Percentiles rank a stretch among this genome's conserved stretches.
phyloP scores from a whole-genome alignment of 306 rosid species.

The Dalbergia cultrata region DNA sequence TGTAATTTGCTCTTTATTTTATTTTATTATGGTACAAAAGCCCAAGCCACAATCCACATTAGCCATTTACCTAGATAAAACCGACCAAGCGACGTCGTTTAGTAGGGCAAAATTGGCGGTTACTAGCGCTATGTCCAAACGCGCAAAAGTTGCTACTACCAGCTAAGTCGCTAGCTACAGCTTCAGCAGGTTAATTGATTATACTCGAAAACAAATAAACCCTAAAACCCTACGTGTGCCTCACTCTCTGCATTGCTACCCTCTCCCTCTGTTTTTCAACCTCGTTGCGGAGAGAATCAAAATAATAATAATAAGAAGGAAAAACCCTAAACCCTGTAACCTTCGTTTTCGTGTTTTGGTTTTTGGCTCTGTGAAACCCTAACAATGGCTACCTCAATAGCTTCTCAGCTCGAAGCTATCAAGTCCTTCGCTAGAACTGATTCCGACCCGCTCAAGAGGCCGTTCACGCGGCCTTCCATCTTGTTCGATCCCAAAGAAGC shows the following conservation, averaged over 20 bases:
- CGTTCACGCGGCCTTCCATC: slow-evolving; percentile 85
- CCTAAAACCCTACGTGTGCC: neutral
- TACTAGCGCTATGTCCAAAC: neutral
- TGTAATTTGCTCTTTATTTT: no score
- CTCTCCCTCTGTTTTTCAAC: neutral
- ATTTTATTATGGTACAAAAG: no score
- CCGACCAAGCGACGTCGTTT: neutral
- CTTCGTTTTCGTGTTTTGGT: neutral
- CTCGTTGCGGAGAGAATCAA: neutral
- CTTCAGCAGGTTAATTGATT: no score
- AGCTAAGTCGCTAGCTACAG: no score
- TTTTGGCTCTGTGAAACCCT: slow-evolving; percentile 11
- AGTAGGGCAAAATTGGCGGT: neutral
- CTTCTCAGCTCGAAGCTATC: slow-evolving; percentile 69
- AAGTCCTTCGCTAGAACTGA: slow-evolving; percentile 61
- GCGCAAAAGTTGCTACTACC: neutral
- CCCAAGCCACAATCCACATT: no score
- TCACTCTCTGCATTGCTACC: neutral
- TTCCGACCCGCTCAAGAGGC: slow-evolving; percentile 68
- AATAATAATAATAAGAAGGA: no score
- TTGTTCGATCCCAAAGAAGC: slow-evolving; percentile 84
- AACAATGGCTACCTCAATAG: slow-evolving; percentile 75
- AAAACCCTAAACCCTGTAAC: neutral
- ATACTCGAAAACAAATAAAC: neutral
- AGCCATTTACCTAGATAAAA: no score